A percentile compares a stretch with the other conserved stretches of the same genome.
These are phyloP conservation scores for Adansonia madagascariensis DNA, from an alignment of 441 rosid genomes.

Conservation along the genomic window DNA sequence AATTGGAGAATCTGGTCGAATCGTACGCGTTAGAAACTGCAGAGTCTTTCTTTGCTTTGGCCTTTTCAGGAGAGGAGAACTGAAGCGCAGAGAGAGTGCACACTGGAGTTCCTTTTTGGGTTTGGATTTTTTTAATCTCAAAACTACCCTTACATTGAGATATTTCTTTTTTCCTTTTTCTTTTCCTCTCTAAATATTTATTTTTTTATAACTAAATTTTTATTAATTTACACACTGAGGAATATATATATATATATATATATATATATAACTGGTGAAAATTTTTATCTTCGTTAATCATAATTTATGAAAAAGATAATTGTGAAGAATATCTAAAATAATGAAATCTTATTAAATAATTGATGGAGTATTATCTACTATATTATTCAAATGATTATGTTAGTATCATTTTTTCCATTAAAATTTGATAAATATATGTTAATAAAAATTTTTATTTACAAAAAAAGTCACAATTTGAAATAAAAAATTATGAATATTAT, in stretches of 20 bases:
- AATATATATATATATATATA: too few species aligned
- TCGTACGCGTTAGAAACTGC: background rate
- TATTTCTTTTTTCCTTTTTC: too few species aligned
- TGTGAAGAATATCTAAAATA: background rate
- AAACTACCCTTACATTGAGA: background rate
- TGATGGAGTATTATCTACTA: too few species aligned
- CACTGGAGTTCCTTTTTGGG: background rate
- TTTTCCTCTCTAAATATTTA: too few species aligned
- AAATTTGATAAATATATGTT: too few species aligned
- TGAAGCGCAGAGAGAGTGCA: background rate
- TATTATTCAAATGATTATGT: too few species aligned
- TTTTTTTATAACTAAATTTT: background rate
- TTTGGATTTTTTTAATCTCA: background rate
- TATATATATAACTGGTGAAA: background rate
- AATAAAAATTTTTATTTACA: too few species aligned
- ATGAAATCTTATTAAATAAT: too few species aligned
- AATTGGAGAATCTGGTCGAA: background rate
- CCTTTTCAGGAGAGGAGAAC: background rate
- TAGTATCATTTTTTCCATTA: too few species aligned
- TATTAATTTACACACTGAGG: too few species aligned
- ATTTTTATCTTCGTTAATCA: background rate
- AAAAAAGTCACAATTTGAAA: too few species aligned
- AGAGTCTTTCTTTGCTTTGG: background rate
- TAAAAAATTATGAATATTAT: too few species aligned
- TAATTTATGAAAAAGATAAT: background rate